Conservation (phyloP, 148 eudicot genomes). For the Chenopodium berlandieri region DNA sequence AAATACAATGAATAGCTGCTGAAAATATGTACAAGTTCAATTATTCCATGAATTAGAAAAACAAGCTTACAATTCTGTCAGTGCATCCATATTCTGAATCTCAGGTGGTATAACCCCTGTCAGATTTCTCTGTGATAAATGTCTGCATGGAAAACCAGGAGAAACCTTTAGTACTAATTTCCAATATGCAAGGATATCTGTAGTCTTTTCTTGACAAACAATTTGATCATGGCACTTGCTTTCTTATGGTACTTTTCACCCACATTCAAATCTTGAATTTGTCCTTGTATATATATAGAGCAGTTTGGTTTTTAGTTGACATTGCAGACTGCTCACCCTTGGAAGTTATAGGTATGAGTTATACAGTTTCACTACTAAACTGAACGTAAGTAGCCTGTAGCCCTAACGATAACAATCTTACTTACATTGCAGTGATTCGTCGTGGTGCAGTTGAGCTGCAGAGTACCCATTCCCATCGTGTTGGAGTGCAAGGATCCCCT, state of each 20-base stretch:
- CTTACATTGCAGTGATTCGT: conserved; percentile 80
- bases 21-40: conserved; percentile 5
- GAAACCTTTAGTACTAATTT: conserved; percentile 18
- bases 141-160: conserved; percentile 44
- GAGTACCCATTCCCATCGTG: conserved; percentile 79
- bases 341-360: neutral
- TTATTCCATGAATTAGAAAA: neutral
- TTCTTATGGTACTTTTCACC: neutral
- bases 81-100: conserved; percentile 71
- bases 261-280: neutral
- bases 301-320: neutral
- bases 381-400: too few species aligned
- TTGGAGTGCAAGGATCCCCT: conserved; percentile 92
- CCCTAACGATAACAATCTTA: conserved; percentile 6
- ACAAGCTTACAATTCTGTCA: conserved; percentile 74
- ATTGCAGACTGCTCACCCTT: neutral
- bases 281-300: neutral
- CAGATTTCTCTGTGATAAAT: conserved; percentile 63
- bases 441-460: conserved; percentile 76
- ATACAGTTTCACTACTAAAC: neutral
- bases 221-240: neutral
- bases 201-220: neutral
- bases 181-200: neutral
- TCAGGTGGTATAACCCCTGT: conserved; percentile 66
- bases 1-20: neutral